These are phyloP conservation scores for Toxoplasma gondii DNA, from an alignment of 169 alveolate species.

Conservation along the genomic window DNA sequence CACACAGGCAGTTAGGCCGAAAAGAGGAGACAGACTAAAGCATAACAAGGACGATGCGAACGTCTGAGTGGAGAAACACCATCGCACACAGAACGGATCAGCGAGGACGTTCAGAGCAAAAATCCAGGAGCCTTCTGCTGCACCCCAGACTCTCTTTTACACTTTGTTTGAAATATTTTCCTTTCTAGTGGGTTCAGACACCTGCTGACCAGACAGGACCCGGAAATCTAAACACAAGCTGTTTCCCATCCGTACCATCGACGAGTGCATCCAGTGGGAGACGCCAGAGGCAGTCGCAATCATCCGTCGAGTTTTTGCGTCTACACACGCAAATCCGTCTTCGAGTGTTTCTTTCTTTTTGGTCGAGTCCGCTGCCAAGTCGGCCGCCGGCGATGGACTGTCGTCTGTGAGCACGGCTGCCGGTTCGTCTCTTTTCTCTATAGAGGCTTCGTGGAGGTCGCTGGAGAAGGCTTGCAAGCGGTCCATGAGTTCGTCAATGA, in stretches of 20 bases:
- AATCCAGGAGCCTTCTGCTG: too few species aligned
- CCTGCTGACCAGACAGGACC: too few species aligned
- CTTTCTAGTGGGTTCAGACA: too few species aligned
- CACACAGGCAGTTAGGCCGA: too few species aligned
- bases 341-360: not conserved
- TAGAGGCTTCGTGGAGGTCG: slow-evolving; percentile 43
- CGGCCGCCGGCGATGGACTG: not conserved
- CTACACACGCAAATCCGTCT: not conserved
- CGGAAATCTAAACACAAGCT: too few species aligned
- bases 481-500: slow-evolving; percentile 46
- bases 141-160: too few species aligned
- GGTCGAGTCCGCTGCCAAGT: not conserved
- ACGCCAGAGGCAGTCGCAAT: slow-evolving; percentile 34
- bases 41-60: too few species aligned
- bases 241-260: slow-evolving; percentile 7
- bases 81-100: too few species aligned
- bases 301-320: not conserved
- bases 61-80: too few species aligned
- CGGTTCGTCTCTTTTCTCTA: slow-evolving; percentile 48
- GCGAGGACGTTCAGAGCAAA: too few species aligned
- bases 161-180: too few species aligned
- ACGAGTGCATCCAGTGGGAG: slow-evolving; percentile 55
- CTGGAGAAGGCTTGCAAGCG: slow-evolving; percentile 29
- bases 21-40: too few species aligned
- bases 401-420: not conserved